Evolutionary conservation across 441 rosid genomes (phyloP), one percentile per base, ranked within the genome.

Genomic region (Metrosideros polymorpha): DNA sequence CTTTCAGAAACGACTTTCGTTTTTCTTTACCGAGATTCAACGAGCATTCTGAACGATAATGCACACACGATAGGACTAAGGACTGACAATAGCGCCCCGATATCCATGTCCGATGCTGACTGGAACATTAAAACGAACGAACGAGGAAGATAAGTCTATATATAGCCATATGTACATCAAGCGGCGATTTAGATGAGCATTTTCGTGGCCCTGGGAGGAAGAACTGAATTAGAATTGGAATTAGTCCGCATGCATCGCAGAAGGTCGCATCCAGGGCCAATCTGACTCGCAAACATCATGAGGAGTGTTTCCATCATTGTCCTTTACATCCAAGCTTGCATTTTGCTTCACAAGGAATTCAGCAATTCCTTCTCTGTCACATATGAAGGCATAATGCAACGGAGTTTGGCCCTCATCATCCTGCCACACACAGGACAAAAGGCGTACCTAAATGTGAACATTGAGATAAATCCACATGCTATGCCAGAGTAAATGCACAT

Each of bases 351-450:
- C 93, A 30, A 98, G 97, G 90, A 90, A 93, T 89, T 94, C 91
- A 0, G 98, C 98, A 10, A 98, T 92, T 75, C 90, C 93, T 93
- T 94, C 95, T 88, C 99, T 94, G 90, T 94, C 98, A 25, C 99
- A 98, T 47, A 96, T 92, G 88, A 90, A 96, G 82, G 99, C 99
- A 84, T 96, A 98, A 89, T 98, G 99, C 92, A 98, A 88, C 4
- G 98, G 93, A 18, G 98, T 94, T 90, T 98, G 99, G 75, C 99
- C 99, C 87, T 96, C 99, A 25, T 93, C 91, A 90, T 98, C 99
- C 99, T 98, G 25, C 85, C 52, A 90, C 85, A 30, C 82, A 66
- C 32, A 53, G 75, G 47, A 79, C 43, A 86, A 88, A n/a, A 82
- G 49, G 66, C 14, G 14, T 22, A 56, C 77, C 6, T 55, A 43